Evolutionary conservation across 2,329 filamentous ascomycete genomes (phyloP).

Genomic region (Tetracladium maxilliforme): DNA sequence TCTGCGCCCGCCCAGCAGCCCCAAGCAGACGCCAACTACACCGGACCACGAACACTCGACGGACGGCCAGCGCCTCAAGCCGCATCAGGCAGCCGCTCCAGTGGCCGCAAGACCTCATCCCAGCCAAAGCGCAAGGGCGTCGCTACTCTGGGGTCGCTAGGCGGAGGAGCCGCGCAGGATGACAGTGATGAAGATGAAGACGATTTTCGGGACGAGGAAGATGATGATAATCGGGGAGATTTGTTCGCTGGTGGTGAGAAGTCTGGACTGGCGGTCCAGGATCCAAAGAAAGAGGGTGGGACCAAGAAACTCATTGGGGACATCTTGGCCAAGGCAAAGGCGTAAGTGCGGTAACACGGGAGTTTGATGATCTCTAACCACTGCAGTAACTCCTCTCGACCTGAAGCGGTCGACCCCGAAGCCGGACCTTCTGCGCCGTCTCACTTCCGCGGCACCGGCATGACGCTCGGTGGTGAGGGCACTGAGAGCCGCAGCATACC

Average conservation of each 20-base stretch:
- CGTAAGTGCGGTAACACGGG: constrained; percentile 30
- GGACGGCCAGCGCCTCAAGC: constrained; percentile 38
- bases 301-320: constrained; percentile 43
- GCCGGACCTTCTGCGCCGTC: constrained; percentile 31
- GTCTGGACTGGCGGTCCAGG: constrained; percentile 56
- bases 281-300: constrained; percentile 34
- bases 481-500: constrained; percentile 53
- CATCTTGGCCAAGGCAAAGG: constrained; percentile 47
- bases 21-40: constrained; percentile 27
- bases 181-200: constrained; percentile 46
- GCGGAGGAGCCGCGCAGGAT: constrained; percentile 32
- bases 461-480: constrained; percentile 68
- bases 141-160: constrained; percentile 42
- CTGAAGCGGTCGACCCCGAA: constrained; percentile 32
- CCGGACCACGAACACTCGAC: constrained; percentile 46
- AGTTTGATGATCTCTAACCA: not conserved
- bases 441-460: constrained; percentile 55
- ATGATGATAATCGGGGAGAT: constrained; percentile 46
- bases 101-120: constrained; percentile 4
- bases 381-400: constrained; percentile 22
- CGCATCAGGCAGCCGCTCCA: constrained; percentile 6
- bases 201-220: constrained; percentile 39
- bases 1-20: constrained; percentile 26
- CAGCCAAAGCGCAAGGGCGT: constrained; percentile 25
- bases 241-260: constrained; percentile 78